These are phyloP conservation scores for Penicillium antarcticum DNA, from an alignment of 495 filamentous ascomycete species.

Conservation along the genomic window DNA sequence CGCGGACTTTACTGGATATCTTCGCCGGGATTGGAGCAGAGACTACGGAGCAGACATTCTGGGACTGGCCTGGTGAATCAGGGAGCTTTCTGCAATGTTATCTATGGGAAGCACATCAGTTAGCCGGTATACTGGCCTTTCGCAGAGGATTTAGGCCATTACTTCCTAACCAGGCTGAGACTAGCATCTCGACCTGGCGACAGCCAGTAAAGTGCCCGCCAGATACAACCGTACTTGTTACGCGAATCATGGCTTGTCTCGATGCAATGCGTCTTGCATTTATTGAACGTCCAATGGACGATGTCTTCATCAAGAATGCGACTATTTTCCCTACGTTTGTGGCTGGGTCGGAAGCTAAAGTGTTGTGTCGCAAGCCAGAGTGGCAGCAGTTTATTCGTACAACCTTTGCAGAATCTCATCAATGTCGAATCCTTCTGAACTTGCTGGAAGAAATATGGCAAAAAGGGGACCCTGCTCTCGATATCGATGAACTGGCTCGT, in stretches of 20 bases:
- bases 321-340: constrained; percentile 26
- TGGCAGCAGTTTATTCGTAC: constrained; percentile 17
- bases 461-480: constrained; percentile 7
- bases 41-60: constrained; percentile 30
- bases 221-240: constrained; percentile 21
- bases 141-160: constrained; percentile 4
- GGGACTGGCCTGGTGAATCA: constrained; percentile 32
- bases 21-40: constrained; percentile 25
- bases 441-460: constrained; percentile 33
- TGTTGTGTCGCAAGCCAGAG: constrained; percentile 17
- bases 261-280: constrained; percentile 28
- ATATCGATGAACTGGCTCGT: constrained; percentile 24
- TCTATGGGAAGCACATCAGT: constrained; percentile 34
- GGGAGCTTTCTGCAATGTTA: constrained; percentile 31
- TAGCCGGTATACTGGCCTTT: constrained; percentile 30
- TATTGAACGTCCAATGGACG: constrained; percentile 16
- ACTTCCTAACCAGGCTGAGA: neutral
- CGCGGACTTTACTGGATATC: constrained; percentile 29
- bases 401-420: constrained; percentile 5
- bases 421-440: constrained; percentile 19
- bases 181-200: constrained; percentile 2
- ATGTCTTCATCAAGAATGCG: constrained; percentile 27
- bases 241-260: constrained; percentile 27
- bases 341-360: constrained; percentile 21
- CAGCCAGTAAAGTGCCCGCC: constrained; percentile 9